Base-by-base conservation (phyloP, 495 filamentous ascomycete genomes). In the Penicillium odoratum region DNA sequence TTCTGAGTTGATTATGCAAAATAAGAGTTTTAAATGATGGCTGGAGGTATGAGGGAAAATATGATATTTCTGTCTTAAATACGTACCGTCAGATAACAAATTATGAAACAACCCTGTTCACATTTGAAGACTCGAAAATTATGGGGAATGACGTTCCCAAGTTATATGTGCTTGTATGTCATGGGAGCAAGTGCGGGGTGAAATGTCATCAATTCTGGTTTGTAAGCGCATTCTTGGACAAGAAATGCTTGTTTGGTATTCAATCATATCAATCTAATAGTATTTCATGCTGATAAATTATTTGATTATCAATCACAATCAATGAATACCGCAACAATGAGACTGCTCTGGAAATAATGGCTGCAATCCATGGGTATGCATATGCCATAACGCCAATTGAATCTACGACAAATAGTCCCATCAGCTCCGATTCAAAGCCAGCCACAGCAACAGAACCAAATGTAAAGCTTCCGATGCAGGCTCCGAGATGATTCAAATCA, bases 401-500 rank as follows among this genome's bases (percentile, higher is more conserved):
- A 21, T 21, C 21, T 21, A 21, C 2, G 21, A 21, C 21, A 21
- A 21, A 1, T 21, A 2, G 21, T 21, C 21, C 2, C 2, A 21
- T 21, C 21, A 21, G 21, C 21, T 21, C 21, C 21, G 21, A 21
- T 21, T 1, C 2, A 21, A 21, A 69, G 49, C 61, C 64, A 5
- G 65, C 44, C 1, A 65, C 64, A 8, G 62, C 64, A 6, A 64
- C 67, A 0, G 53, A 54, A 36, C 65, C 49, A 58, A 57, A 2
- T 43, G 47, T 3, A 62, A 64, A 5, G 60, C 56, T 0, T 51
- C 59, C 21, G 26, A 67, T 51, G 55, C 67, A 15, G 59, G 56
- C 5, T 69, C 67, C 31, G 64, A 59, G 3, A 61, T 69, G 0
- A 44, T 69, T 30, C 62, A 69, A 47, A 67, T 69, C 43, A 64